Base-by-base conservation (phyloP, 2,329 filamentous ascomycete genomes). In the Alternaria dauci region DNA sequence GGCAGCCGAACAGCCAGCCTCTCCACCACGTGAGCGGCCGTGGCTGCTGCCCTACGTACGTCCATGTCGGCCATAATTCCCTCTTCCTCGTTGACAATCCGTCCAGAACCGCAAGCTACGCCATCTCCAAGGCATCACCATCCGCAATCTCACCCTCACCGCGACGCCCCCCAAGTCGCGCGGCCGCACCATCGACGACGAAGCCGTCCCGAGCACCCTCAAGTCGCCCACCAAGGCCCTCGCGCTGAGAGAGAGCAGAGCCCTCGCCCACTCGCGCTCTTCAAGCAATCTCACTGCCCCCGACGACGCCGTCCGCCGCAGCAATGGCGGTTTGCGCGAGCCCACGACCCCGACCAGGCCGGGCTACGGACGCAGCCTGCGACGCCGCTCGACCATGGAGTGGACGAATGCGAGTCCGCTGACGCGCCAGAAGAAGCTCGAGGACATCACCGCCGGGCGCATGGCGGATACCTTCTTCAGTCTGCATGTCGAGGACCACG, bases 401-500 rank as follows among this genome's bases (percentile, higher is more conserved):
- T 90, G 88, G 88, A 82, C 81, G 12, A 86, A 85, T 59, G 85
- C 86, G 4, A 86, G 84, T 62, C 86, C 87, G 1, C 81, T 82
- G 61, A 80, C 81, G 14, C 79, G 93, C 55, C 93, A 97, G 81
- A 88, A 88, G 77, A 90, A 89, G 74, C 81, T 97, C 42, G 91
- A 95, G 76, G 85, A 89, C 66, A 86, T 92, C 8, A 87, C 91
- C 28, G 87, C 89, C 53, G 87, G 84, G 69, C 85, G 88, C 52
- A 89, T 95, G 79, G 92, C 90, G n/a, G 91, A 97, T 79, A 89
- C 90, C 16, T 97, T 96, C 84, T 95, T 96, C 78, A 91, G 92
- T 3, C 76, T 97, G 52, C 94, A 97, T 77, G 86, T 89, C 46
- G 81, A 86, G 1, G 86, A 81, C 4, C 79, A 88, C 52, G 73